phyloP scores from a whole-genome alignment of 2,329 filamentous ascomycete species.

The Alternaria gansuensis region DNA sequence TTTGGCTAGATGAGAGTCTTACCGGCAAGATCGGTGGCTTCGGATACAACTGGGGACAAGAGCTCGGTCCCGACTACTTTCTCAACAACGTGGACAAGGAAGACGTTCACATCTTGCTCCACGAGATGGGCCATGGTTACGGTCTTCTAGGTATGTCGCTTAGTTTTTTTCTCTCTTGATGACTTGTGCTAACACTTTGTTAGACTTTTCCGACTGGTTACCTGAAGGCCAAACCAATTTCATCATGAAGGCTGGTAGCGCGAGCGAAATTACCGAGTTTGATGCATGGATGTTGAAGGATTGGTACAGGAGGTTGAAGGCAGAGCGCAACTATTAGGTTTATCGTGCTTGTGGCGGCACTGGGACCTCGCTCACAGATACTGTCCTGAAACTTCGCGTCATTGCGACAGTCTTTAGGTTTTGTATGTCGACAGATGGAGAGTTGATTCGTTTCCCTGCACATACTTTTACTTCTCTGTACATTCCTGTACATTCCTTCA shows the following conservation, averaged over 20 bases:
- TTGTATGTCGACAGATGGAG: background rate
- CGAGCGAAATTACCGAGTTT: constrained; percentile 57
- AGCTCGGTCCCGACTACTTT: constrained; percentile 57
- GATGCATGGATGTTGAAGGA: constrained; percentile 61
- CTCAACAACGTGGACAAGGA: constrained; percentile 50
- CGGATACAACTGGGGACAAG: constrained; percentile 60
- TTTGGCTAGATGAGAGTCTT: constrained; percentile 60
- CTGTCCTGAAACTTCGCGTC: too few species aligned
- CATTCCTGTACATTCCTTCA: background rate
- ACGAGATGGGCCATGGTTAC: constrained; percentile 58
- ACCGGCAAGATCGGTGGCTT: constrained; percentile 50
- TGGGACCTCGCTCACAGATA: background rate
- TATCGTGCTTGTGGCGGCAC: background rate
- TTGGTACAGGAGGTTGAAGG: constrained; percentile 55
- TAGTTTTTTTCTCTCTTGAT: background rate
- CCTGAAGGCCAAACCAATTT: constrained; percentile 55
- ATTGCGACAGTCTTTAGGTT: background rate
- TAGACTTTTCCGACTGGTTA: constrained; percentile 57
- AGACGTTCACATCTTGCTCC: constrained; percentile 57
- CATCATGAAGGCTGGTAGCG: constrained; percentile 59
- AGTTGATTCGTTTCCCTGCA: background rate
- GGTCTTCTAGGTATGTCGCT: constrained; percentile 42
- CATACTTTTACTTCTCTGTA: background rate
- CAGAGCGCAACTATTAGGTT: constrained; percentile 25
- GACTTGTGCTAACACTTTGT: background rate